Evolutionary conservation across 306 rosid species (phyloP).

Genomic region (Pyrus bretschneideri): DNA sequence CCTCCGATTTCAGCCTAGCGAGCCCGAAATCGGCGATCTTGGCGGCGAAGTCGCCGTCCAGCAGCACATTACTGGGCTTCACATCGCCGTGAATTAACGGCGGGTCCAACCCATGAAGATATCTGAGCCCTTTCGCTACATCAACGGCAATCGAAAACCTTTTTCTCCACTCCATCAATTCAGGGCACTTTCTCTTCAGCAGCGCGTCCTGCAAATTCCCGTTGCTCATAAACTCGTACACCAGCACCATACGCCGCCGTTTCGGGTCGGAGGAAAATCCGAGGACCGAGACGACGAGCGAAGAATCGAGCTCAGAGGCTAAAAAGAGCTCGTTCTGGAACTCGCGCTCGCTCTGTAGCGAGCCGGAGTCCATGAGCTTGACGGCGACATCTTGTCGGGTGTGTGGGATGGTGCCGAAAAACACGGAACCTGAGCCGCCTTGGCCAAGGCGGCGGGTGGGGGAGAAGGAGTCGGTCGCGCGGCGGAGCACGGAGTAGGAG

Average conservation of each 20-base stretch:
- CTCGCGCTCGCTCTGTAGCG: constrained; percentile 85
- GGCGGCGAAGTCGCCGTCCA: constrained; percentile 46
- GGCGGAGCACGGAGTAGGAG: constrained; percentile 72
- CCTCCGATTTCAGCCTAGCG: constrained; percentile 47
- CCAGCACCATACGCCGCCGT: constrained; percentile 65
- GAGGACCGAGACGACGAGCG: constrained; percentile 40
- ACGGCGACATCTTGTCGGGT: constrained; percentile 55
- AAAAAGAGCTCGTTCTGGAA: constrained; percentile 89
- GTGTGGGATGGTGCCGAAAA: constrained; percentile 42
- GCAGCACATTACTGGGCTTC: constrained; percentile 78
- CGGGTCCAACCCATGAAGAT: constrained; percentile 67
- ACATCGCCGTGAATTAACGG: constrained; percentile 84
- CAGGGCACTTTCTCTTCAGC: constrained; percentile 52
- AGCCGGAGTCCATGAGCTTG: constrained; percentile 76
- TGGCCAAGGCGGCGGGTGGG: constrained; percentile 61
- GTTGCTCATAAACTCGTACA: constrained; percentile 68
- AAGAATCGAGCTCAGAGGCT: constrained; percentile 53
- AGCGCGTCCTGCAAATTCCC: constrained; percentile 93
- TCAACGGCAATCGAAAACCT: constrained; percentile 41
- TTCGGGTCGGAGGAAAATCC: constrained; percentile 76
- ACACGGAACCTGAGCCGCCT: constrained; percentile 93
- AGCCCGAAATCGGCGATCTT: constrained; percentile 85
- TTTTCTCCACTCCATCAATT: constrained; percentile 62
- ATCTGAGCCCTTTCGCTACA: constrained; percentile 56
- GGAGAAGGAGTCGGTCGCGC: constrained; percentile 79